Evolutionary conservation across 495 filamentous ascomycete genomes (phyloP).

Genomic region (Xylaria scruposa): DNA sequence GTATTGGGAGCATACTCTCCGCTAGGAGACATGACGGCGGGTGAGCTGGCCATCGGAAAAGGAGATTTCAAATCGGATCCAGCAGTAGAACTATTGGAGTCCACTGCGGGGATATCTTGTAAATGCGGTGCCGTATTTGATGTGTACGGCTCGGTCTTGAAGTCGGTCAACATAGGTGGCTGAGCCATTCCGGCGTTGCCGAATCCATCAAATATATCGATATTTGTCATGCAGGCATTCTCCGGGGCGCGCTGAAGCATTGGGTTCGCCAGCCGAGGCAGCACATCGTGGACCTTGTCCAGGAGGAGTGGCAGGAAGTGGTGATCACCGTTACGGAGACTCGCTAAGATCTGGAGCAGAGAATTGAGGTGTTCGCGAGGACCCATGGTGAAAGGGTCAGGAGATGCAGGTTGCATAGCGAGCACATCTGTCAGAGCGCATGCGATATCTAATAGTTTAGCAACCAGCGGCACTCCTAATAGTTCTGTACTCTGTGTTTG

Average conservation of each 20-base stretch:
- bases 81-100: constrained; percentile 46
- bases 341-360: constrained; percentile 68
- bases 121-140: constrained; percentile 45
- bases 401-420: constrained; percentile 64
- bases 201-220: constrained; percentile 66
- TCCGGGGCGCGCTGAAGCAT: constrained; percentile 62
- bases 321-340: constrained; percentile 71
- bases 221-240: constrained; percentile 48
- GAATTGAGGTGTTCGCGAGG: constrained; percentile 77
- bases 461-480: constrained; percentile 56
- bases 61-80: constrained; percentile 54
- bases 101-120: constrained; percentile 47
- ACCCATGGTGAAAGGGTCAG: constrained; percentile 65
- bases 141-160: constrained; percentile 41
- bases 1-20: constrained; percentile 44
- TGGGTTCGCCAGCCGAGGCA: constrained; percentile 64
- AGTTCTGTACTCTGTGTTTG: constrained; percentile 41
- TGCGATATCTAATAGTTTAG: constrained; percentile 79
- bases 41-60: constrained; percentile 49
- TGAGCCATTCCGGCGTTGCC: constrained; percentile 58
- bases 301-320: constrained; percentile 75
- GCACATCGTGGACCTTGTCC: constrained; percentile 69
- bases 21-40: constrained; percentile 53
- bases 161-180: constrained; percentile 42
- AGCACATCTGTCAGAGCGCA: constrained; percentile 77